phyloP scores from a whole-genome alignment of 1,284 basidiomycete species.

The Ceratorhiza oryzae-sativae region DNA sequence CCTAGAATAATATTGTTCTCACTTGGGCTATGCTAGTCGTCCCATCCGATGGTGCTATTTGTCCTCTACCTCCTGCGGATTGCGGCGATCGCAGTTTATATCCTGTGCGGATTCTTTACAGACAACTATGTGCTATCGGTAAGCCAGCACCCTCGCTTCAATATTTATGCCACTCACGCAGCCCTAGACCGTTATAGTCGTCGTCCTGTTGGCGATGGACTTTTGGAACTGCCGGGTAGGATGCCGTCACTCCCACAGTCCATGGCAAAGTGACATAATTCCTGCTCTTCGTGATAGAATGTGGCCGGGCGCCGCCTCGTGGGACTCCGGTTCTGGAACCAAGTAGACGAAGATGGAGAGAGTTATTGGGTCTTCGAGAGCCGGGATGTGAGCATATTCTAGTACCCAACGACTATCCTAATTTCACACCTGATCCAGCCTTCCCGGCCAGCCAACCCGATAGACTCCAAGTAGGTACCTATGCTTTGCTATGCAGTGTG shows the following conservation, averaged over 20 bases:
- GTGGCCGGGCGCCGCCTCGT: slow-evolving; percentile 90
- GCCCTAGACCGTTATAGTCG: slow-evolving; percentile 83
- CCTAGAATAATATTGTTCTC: not conserved
- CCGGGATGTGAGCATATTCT: slow-evolving; percentile 73
- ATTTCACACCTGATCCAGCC: slow-evolving; percentile 63
- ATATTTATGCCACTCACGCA: not conserved
- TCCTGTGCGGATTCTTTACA: slow-evolving; percentile 87
- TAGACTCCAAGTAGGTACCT: slow-evolving; percentile 80
- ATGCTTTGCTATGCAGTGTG: slow-evolving; percentile 14
- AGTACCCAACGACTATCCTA: not conserved
- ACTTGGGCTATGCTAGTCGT: slow-evolving; percentile 60
- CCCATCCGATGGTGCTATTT: slow-evolving; percentile 83
- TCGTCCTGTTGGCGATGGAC: slow-evolving; percentile 90
- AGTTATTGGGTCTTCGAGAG: slow-evolving; percentile 97
- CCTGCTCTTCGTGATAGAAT: slow-evolving; percentile 61
- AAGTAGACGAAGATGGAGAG: slow-evolving; percentile 95
- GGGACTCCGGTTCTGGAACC: slow-evolving; percentile 95
- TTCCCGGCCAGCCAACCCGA: slow-evolving; percentile 84
- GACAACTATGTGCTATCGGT: slow-evolving; percentile 89
- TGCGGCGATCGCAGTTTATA: slow-evolving; percentile 84
- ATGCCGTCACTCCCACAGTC: slow-evolving; percentile 21
- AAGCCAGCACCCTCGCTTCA: slow-evolving; percentile 46
- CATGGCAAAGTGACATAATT: not conserved
- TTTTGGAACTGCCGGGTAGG: slow-evolving; percentile 94
- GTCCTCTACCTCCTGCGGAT: slow-evolving; percentile 87